Base-by-base conservation (phyloP, 805 yeast genomes). In the Myxozyma monticola region DNA sequence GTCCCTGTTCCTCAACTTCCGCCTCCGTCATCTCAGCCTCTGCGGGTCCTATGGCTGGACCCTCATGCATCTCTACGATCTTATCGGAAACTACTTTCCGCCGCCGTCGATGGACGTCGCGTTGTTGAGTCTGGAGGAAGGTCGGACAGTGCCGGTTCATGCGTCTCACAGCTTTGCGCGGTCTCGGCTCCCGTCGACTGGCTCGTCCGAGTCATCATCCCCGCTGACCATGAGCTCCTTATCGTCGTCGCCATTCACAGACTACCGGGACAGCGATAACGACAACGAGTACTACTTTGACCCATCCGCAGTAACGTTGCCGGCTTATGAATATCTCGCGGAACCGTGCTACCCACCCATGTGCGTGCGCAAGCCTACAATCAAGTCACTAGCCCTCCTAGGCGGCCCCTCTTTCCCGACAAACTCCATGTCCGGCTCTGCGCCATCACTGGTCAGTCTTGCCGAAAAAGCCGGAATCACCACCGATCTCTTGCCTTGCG, bases 321-420 rank as follows among this genome's bases (percentile, higher is more conserved):
- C 25, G 21, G 25, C n/a, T n/a, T 24, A 24, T 7, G 37, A 34
- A 4, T 8, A 17, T 10, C 14, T 18, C 24, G 21, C 8, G 26
- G 45, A 40, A n/a, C 38, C 33, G 30, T 40, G 48, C 37, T 43
- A 45, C 35, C 24, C 40, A 17, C 50, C 49, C 20, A 41, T 40
- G 54, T 41, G 51, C 40, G 26, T 37, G 17, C 44, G 49, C 12
- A 41, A 42, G n/a, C 50, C 48, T 26, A 37, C 59, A 7, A 54
- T 54, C 38, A 17, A 28, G 10, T 37, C 44, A 1, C 31, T 54
- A 9, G 40, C 38, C 18, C 39, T 54, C 10, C 42, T 54, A 8
- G 59, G 59, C 25, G 59, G 48, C 4, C 59, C 59, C 3, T 47
- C 51, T 8, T 54, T 54, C 37, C 57, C 57, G 9, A 54, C 56